Percentiles rank a stretch among this genome's conserved stretches.
These are phyloP conservation scores for Sarocladiaceae sp. DNA, from an alignment of 2,329 filamentous ascomycete species.

Conservation along the genomic window DNA sequence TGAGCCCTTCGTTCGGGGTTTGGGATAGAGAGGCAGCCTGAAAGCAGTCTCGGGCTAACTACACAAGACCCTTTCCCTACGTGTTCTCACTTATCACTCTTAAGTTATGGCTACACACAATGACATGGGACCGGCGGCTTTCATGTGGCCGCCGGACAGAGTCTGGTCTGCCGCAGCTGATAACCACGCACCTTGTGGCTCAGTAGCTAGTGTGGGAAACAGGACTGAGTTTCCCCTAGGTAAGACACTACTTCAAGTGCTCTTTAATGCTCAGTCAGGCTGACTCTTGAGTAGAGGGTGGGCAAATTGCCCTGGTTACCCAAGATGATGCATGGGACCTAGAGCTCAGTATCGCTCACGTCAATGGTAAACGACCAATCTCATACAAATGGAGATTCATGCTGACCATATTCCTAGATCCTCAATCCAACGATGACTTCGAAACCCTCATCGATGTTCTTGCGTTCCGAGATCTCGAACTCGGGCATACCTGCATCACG, in stretches of 20 bases:
- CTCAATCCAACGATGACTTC: conserved; percentile 32
- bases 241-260: conserved; percentile 20
- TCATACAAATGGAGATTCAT: neutral
- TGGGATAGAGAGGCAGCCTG: too few relatives aligned
- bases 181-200: conserved; percentile 53
- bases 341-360: conserved; percentile 47
- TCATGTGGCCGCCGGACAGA: conserved; percentile 55
- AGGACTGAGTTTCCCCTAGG: conserved; percentile 51
- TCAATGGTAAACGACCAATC: conserved; percentile 32
- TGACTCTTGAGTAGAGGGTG: conserved; percentile 36
- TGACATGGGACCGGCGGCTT: conserved; percentile 49
- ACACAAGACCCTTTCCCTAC: too few relatives aligned
- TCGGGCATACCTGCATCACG: conserved; percentile 39
- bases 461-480: conserved; percentile 31
- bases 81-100: too few relatives aligned
- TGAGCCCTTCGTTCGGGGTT: too few relatives aligned
- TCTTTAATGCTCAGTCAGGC: neutral
- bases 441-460: conserved; percentile 28
- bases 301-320: conserved; percentile 47
- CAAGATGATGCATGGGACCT: conserved; percentile 52
- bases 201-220: conserved; percentile 36
- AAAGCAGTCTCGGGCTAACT: too few relatives aligned
- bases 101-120: conserved; percentile 11
- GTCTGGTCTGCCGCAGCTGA: conserved; percentile 48
- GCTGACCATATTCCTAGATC: conserved; percentile 23